Conservation (phyloP, 768 basidiomycete genomes). For the Russula lepida region DNA sequence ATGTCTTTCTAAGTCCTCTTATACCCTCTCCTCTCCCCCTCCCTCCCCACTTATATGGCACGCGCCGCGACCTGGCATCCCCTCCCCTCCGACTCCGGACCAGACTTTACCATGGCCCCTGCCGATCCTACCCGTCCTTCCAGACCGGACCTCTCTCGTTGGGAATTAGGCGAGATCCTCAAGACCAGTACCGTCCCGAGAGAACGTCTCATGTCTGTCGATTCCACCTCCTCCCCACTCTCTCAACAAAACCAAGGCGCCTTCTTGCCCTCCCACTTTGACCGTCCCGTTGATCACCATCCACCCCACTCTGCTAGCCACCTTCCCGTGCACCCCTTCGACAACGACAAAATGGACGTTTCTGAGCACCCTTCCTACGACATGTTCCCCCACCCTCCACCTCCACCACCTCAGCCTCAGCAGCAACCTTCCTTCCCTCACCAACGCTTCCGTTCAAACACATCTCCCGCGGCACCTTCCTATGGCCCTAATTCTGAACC, state of each 20-base stretch:
- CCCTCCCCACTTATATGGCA: slow-evolving; percentile 8
- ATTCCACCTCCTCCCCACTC: slow-evolving; percentile 38
- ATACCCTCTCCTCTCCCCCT: slow-evolving; percentile 3
- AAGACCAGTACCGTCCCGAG: slow-evolving; percentile 31
- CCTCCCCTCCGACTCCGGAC: slow-evolving; percentile 21
- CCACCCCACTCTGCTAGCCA: slow-evolving; percentile 29
- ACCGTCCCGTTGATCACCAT: slow-evolving; percentile 26
- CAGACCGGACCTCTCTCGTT: slow-evolving; percentile 30
- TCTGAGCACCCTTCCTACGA: slow-evolving; percentile 56
- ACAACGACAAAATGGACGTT: slow-evolving; percentile 47
- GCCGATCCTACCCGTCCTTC: slow-evolving; percentile 31
- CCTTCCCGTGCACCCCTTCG: slow-evolving; percentile 35
- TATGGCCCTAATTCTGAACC: slow-evolving; percentile 48
- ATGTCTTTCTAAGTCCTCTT: slow-evolving; percentile 12
- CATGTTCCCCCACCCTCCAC: slow-evolving; percentile 43
- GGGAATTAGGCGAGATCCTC: slow-evolving; percentile 41
- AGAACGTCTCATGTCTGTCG: slow-evolving; percentile 32
- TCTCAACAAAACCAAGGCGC: slow-evolving; percentile 39
- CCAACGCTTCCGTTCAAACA: slow-evolving; percentile 62
- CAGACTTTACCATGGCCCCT: slow-evolving; percentile 18
- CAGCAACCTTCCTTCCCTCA: slow-evolving; percentile 37
- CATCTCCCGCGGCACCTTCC: slow-evolving; percentile 53
- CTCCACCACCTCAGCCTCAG: neutral
- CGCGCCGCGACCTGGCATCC: slow-evolving; percentile 18
- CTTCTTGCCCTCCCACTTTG: slow-evolving; percentile 41